Base-by-base conservation (phyloP, 75 land plant genomes). In the Cunninghamia lanceolata region DNA sequence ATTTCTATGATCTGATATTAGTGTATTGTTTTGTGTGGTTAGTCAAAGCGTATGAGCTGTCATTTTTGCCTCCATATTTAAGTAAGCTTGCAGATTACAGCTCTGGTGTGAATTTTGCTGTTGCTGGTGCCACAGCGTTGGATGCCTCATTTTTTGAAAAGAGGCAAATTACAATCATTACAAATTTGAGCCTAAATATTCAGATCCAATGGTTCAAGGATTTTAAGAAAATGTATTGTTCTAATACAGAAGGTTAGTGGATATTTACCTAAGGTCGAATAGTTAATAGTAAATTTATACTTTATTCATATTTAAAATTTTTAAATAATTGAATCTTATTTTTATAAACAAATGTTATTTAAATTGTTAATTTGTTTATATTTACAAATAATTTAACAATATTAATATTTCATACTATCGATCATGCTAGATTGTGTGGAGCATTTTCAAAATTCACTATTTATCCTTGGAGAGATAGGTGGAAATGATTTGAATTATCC, bases 61-160 rank as follows among this genome's bases (percentile, higher is more conserved):
- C 56, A 43, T 25, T 50, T 50, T 50, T 50, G 53, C 53, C 53
- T 11, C 53, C 53, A 50, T 50, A 50, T 14, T 50, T 50, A 14
- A 50, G 53, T 2, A 11, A 16, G 14, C 53, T 50, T 50, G 15
- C 15, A 50, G 53, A 50, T 16, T 50, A 50, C 16, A 50, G 53
- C 2, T 50, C 53, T 50, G 53, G 53, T 11, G 53, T 50, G 2
- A 50, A 38, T 56, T 92, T 93, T 84, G 93, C 94, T 1, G 89
- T 85, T 40, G 88, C 91, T 45, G 94, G 90, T 28, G 88, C 89
- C 28, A 93, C 94, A 28, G 94, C 91, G 16, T 71, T 86, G 35
- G 28, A 83, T 36, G 15, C 30, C 1, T 45, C 59, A 0, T 59
- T 75, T 35, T 79, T 87, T 13, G 35, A 28, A 6, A 83, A 63